Conservation (phyloP, 805 yeast species). For the Ogataea siamensis region DNA sequence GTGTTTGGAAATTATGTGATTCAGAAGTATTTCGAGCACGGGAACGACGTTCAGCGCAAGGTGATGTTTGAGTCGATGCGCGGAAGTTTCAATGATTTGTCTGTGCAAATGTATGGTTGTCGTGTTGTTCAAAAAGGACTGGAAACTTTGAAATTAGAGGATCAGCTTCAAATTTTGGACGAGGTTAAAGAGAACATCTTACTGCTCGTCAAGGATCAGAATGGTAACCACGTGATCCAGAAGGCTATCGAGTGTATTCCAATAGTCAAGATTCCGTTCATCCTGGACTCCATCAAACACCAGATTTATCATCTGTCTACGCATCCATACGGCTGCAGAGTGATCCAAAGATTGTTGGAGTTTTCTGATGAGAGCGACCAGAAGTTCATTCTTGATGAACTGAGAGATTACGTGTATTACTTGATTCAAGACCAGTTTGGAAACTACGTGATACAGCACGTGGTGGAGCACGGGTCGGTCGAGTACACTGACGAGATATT, state of each 20-base stretch:
- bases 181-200: constrained; percentile 64
- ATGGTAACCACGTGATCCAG: constrained; percentile 97
- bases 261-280: constrained; percentile 62
- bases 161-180: constrained; percentile 63
- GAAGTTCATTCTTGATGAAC: constrained; percentile 61
- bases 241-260: constrained; percentile 89
- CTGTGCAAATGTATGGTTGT: constrained; percentile 97
- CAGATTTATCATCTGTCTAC: constrained; percentile 84
- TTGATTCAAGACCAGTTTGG: constrained; percentile 96
- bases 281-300: constrained; percentile 65
- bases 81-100: constrained; percentile 69
- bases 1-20: constrained; percentile 98
- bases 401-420: constrained; percentile 67
- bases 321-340: constrained; percentile 97
- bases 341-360: constrained; percentile 88
- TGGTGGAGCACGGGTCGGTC: constrained; percentile 75
- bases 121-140: constrained; percentile 94
- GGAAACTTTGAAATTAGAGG: constrained; percentile 62
- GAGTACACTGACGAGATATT: constrained; percentile 59
- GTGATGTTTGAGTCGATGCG: constrained; percentile 68
- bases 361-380: constrained; percentile 68
- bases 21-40: constrained; percentile 88
- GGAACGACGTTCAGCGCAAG: constrained; percentile 65
- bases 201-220: constrained; percentile 86
- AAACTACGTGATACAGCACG: constrained; percentile 95